These are phyloP conservation scores for Yamadazyma atlantica DNA, from an alignment of 1,139 yeast genomes.

Conservation along the genomic window DNA sequence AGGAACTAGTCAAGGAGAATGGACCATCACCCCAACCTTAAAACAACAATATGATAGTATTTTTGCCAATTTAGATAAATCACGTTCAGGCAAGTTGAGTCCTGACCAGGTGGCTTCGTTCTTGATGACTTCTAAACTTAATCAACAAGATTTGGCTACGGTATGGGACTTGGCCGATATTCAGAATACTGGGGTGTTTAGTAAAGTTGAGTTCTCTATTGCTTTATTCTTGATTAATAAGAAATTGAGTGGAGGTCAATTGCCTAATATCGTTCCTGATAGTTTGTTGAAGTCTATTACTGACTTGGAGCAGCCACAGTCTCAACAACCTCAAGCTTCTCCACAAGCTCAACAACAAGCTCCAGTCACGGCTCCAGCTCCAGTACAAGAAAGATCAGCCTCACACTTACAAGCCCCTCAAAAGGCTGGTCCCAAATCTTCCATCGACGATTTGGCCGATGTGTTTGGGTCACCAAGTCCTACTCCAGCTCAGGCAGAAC, in stretches of 20 bases:
- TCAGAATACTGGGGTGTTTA: conserved; percentile 80
- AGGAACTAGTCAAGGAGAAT: too few species aligned
- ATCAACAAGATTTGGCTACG: conserved; percentile 81
- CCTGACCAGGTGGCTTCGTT: conserved; percentile 86
- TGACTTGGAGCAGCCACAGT: conserved; percentile 15
- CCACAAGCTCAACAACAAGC: conserved; percentile 20
- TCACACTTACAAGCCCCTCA: conserved; percentile 12
- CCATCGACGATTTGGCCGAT: conserved; percentile 66
- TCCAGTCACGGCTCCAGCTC: too few species aligned
- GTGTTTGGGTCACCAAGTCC: conserved; percentile 44
- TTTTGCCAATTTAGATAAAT: conserved; percentile 74
- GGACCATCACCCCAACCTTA: conserved; percentile 70
- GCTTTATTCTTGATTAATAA: conserved; percentile 93
- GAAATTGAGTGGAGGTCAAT: conserved; percentile 68
- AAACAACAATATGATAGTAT: conserved; percentile 76
- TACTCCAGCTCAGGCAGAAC: conserved; percentile 15
- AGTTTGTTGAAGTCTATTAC: conserved; percentile 41
- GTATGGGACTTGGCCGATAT: conserved; percentile 96
- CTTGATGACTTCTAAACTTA: conserved; percentile 81
- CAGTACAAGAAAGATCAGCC: conserved; percentile 14
- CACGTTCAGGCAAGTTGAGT: conserved; percentile 60
- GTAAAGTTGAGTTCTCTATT: conserved; percentile 81
- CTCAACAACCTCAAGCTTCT: conserved; percentile 5
- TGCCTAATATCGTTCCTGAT: conserved; percentile 71
- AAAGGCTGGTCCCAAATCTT: conserved; percentile 38